Conservation (phyloP, 257 asterid species). For the Mentha longifolia region DNA sequence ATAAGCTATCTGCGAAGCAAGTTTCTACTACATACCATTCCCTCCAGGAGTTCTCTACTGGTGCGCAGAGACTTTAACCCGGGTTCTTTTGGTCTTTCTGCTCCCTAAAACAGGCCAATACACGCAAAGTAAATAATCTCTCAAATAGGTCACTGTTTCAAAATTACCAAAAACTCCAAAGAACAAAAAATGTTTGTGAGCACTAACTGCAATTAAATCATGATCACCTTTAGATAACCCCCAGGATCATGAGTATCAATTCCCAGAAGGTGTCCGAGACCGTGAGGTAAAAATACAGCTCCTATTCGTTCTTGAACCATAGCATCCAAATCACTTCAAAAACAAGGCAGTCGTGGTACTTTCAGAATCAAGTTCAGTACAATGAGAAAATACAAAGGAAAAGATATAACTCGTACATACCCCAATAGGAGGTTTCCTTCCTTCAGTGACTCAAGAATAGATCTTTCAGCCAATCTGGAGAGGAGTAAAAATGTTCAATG, state of each 20-base stretch:
- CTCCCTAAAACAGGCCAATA: conserved; percentile 60
- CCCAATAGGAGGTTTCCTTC: conserved; percentile 75
- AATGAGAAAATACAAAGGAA: conserved; percentile 3
- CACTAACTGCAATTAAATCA: conserved; percentile 4
- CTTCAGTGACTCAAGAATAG: conserved; percentile 67
- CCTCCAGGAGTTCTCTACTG: conserved; percentile 80
- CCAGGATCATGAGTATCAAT: conserved; percentile 99
- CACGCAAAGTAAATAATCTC: conserved; percentile 22
- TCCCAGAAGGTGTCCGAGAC: conserved; percentile 95
- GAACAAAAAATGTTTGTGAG: neutral
- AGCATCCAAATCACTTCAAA: conserved; percentile 70
- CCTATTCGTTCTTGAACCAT: conserved; percentile 82
- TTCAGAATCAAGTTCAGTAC: conserved; percentile 13
- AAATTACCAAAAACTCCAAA: conserved; percentile 20
- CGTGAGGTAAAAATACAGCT: conserved; percentile 94
- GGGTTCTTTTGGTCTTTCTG: conserved; percentile 78
- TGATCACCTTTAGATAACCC: conserved; percentile 80
- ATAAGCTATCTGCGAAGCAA: conserved; percentile 3
- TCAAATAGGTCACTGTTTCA: conserved; percentile 3
- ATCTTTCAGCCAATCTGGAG: conserved; percentile 82
- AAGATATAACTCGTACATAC: conserved; percentile 46
- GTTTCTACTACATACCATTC: conserved; percentile 68
- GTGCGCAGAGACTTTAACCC: conserved; percentile 87
- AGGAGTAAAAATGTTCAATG: conserved; percentile 31
- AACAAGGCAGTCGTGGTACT: conserved; percentile 31